Conservation (phyloP, 2,329 filamentous ascomycete genomes). For the Trichoderma atrobrunneum region DNA sequence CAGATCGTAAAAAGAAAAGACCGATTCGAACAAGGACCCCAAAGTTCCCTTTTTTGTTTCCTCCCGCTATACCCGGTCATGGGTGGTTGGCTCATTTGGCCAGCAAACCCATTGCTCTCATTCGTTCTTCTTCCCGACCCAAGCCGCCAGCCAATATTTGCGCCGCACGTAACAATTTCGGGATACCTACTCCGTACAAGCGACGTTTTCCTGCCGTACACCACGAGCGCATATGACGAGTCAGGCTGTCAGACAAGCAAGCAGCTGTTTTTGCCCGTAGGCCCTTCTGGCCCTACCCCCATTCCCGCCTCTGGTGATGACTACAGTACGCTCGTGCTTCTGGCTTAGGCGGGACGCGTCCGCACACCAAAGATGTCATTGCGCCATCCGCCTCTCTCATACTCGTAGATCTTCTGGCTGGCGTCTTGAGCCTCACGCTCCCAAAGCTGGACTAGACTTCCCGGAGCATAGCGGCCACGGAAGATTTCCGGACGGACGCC, state of each 20-base stretch:
- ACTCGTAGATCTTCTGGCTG: constrained; percentile 71
- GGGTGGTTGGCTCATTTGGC: neutral
- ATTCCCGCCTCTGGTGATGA: neutral
- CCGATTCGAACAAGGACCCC: neutral
- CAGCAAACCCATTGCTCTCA: neutral
- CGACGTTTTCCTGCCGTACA: constrained; percentile 7
- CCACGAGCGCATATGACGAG: constrained; percentile 4
- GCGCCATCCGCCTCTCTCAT: constrained; percentile 70
- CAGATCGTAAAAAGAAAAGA: neutral
- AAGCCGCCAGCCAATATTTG: constrained; percentile 15
- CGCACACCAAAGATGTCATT: constrained; percentile 73
- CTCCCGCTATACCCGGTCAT: constrained; percentile 2
- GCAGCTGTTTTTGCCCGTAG: neutral
- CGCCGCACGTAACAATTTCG: constrained; percentile 8
- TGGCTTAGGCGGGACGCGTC: neutral
- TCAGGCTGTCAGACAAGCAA: neutral
- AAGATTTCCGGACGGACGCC: constrained; percentile 66
- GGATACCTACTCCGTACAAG: constrained; percentile 18
- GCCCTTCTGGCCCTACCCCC: neutral
- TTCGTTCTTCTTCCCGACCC: constrained; percentile 4
- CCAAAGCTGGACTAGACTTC: constrained; percentile 87
- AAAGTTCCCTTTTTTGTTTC: neutral
- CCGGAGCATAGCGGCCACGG: constrained; percentile 80
- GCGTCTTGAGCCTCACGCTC: constrained; percentile 72
- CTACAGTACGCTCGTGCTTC: neutral